Percentiles rank a stretch among this genome's conserved stretches.
These are phyloP conservation scores for Pseudogymnoascus pannorum DNA, from an alignment of 2,329 filamentous ascomycete species.

Conservation along the genomic window DNA sequence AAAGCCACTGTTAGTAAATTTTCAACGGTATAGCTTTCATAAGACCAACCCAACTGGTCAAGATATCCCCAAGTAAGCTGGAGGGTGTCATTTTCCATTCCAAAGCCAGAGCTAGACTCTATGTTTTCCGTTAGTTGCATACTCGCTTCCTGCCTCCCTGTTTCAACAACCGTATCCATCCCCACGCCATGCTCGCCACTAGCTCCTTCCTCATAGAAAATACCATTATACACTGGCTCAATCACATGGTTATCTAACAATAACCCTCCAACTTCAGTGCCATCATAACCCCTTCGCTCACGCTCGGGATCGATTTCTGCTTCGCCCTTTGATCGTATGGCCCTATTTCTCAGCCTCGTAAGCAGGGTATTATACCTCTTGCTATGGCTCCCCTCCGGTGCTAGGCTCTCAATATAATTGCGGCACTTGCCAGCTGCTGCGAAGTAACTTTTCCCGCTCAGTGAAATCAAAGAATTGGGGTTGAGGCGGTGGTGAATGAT, in stretches of 20 bases:
- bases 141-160: neutral
- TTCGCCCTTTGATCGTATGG: neutral
- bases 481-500: slow-evolving; percentile 38
- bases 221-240: neutral
- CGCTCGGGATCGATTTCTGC: neutral
- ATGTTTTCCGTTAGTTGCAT: neutral
- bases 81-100: neutral
- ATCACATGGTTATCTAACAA: neutral
- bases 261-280: neutral
- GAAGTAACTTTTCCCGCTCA: slow-evolving; percentile 9
- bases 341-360: neutral
- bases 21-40: neutral
- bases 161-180: neutral
- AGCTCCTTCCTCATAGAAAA: neutral
- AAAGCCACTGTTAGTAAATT: neutral
- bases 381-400: neutral
- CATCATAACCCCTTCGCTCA: neutral
- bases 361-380: neutral
- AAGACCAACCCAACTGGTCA: neutral
- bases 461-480: neutral
- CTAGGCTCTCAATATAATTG: neutral
- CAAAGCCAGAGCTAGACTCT: neutral
- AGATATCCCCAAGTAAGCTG: neutral
- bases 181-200: neutral
- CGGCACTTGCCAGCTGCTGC: slow-evolving; percentile 13